Base-by-base conservation (phyloP, 2,329 filamentous ascomycete species). In the Phymatotrichopsis omnivora region DNA sequence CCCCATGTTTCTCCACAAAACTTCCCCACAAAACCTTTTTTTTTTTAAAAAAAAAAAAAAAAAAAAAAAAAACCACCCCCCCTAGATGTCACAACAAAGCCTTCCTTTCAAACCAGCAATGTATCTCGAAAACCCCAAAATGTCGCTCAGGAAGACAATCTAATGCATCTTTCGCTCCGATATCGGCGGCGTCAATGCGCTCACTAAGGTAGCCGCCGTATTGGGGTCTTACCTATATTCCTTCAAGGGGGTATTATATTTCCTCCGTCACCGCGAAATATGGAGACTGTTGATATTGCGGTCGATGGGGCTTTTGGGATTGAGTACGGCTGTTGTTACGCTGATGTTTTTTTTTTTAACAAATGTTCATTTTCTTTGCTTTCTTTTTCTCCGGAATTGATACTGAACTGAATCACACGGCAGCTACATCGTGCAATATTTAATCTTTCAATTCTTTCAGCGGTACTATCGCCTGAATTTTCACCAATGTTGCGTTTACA, bases 151-250 rank as follows among this genome's bases (percentile, higher is more conserved):
- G 19, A 68, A 74, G 46, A 71, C 65, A 60, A 63, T 79, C 59
- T 75, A 72, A 61, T 66, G 72, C 41, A 70, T 73, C 19, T 72
- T 72, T 14, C 60, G 75, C 53, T 78, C 87, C 55, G 87, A 95
- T 60, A 78, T 79, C 45, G 70, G 75, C 50, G 76, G 78, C 53
- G 74, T 82, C 44, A 76, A 69, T 55, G 64, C 64, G 12, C 68
- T 86, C 28, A 71, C 84, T 31, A 65, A 71, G 29, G 76, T 85
- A 58, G 83, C 85, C 24, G 75, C 78, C 40, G 76, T 71, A 57
- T 93, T 85, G 53, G 76, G 78, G 38, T 76, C 86, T 19, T 94
- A 91, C 61, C 64, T 93, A 53, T 95, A 94, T 64, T 89, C 89
- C 20, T 71, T 95, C 64, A 86, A 78, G 73, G 77, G 77, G 20